Evolutionary conservation across 1,284 basidiomycete genomes (phyloP), one percentile per base, ranked within the genome.

Genomic region (Melanopsichium pennsylvanicum): DNA sequence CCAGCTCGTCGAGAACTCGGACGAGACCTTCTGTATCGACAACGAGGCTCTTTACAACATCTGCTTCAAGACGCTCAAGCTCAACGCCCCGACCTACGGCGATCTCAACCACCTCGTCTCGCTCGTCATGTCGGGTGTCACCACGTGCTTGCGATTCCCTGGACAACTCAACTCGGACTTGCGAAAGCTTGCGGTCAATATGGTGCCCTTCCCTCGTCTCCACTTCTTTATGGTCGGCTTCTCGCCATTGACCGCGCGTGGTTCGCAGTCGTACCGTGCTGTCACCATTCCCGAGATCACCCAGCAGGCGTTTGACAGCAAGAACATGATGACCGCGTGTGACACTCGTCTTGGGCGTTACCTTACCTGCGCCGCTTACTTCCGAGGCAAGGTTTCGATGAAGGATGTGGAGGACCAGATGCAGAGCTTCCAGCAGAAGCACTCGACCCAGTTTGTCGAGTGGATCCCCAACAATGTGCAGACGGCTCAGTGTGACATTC

Each of bases 31-130:
- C 74, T 92, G 91, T 81, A 87, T 96, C 48, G 91, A 97, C 83
- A 97, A 97, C 82, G 93, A 97, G 82, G 93, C 93, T 5, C 83
- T 96, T 85, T 93, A 94, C 80, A 88, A 94, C 67, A 93, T 96
- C 71, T 88, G 88, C 55, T 85, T 87, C 29, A 85, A 87, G 41
- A 89, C 89, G 7, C 84, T 94, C 62, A 90, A 92, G 81, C 85
- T 88, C 49, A 86, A 88, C 67, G 84, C 73, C 6, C 77, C 78
- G 55, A 72, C 68, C 39, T 79, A 80, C 69, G 74, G 67, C 16
- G 59, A 61, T 54, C 62, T 72, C 52, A 78, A 76, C 64, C 29
- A 90, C 88, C 83, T 92, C 31, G 87, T 93, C 39, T 85, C 90
- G 8, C 88, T 87, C 81, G 91, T 92, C 37, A 93, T 95, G 91